Conservation (phyloP, 345 rosid species). For the Eucalyptus globulus region DNA sequence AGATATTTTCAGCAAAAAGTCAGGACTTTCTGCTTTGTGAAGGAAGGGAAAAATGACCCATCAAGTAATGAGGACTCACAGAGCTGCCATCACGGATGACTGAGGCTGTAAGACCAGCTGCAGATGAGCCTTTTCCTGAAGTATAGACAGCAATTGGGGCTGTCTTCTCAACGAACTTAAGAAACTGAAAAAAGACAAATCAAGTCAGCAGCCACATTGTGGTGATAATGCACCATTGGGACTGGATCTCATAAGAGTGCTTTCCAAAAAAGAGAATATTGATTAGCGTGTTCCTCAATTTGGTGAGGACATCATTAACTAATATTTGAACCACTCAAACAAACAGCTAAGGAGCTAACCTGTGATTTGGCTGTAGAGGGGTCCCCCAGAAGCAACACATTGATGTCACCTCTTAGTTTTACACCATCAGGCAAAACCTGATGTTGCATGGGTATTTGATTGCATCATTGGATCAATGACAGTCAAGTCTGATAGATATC, state of each 20-base stretch:
- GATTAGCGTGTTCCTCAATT: neutral
- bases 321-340: neutral
- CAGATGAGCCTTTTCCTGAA: conserved; percentile 96
- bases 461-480: neutral
- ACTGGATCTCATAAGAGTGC: neutral
- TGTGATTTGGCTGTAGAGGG: conserved; percentile 99
- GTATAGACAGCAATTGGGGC: conserved; percentile 97
- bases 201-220: conserved; percentile 2
- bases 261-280: neutral
- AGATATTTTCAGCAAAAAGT: neutral
- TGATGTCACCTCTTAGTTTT: conserved; percentile 90
- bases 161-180: conserved; percentile 94
- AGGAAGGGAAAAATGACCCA: neutral
- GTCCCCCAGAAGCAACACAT: conserved; percentile 89
- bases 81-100: conserved; percentile 82
- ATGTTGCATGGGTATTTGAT: neutral
- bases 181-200: conserved; percentile 37
- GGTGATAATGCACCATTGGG: neutral
- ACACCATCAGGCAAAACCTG: conserved; percentile 92
- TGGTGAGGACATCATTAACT: neutral
- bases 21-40: neutral
- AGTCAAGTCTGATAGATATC: neutral
- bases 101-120: conserved; percentile 98
- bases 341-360: conserved; percentile 17
- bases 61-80: conserved; percentile 28